Base-by-base conservation (phyloP, 768 basidiomycete genomes). In the Lentinula sp. region DNA sequence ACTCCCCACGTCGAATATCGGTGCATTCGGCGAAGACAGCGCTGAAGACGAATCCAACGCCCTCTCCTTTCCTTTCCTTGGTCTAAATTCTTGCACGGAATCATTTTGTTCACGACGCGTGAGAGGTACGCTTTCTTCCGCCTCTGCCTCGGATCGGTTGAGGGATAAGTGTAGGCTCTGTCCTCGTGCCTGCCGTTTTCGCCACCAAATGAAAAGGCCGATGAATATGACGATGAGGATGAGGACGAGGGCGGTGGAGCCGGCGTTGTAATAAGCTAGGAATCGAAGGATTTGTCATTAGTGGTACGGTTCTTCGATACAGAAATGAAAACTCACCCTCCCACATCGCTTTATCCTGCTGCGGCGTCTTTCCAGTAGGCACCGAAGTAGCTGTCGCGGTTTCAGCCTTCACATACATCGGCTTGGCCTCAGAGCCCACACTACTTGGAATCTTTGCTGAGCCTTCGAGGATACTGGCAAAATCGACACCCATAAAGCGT, bases 401-500 rank as follows among this genome's bases (percentile, higher is more conserved):
- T 34, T 73, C 75, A 31, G 73, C 74, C 45, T 77, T 76, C 2
- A 81, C 66, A 51, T 88, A 83, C 16, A 82, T 66, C 2, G 91
- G 87, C 67, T 94, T 91, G n/a, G 74, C 74, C 37, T 84, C 76
- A 7, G 79, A 78, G 11, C 95, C 97, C 31, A 99, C 79, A 42
- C 83, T 84, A 62, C 89, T 93, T 13, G 93, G 88, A 60, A 95
- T 89, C 56, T 75, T 79, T 2, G 93, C 93, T 0, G 92, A 87
- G 35, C 90, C 87, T 23, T 90, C 93, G 2, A 87, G 77, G 61
- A 98, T 81, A 2, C 85, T 80, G 28, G 88, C 82, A 67, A 96
- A 91, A 76, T 98, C 89, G 62, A 95, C 85, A 55, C 85, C 88
- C 88, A 98, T 93, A 78, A 99, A 99, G 13, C 97, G 91, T 43